Percentiles rank a stretch among this genome's conserved stretches.
These are phyloP conservation scores for Puya raimondii DNA, from an alignment of 176 grass and related monocot genomes.

Conservation along the genomic window DNA sequence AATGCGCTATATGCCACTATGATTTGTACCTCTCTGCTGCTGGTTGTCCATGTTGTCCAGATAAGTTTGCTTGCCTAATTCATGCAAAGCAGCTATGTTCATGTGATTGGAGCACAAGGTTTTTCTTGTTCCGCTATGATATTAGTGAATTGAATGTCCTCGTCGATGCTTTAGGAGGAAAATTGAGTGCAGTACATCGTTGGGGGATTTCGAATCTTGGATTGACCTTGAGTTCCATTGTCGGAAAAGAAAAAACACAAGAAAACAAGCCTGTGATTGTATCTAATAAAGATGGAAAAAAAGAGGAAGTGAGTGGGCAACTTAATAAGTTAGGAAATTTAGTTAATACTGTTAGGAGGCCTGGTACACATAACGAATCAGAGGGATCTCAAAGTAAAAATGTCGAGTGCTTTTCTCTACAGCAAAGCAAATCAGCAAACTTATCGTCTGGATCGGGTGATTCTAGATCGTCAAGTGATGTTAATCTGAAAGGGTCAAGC, in stretches of 20 bases:
- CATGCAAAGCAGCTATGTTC: conserved; percentile 65
- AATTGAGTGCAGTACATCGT: conserved; percentile 27
- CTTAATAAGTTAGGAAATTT: conserved; percentile 25
- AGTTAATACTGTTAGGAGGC: conserved; percentile 32
- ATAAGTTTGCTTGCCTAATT: conserved; percentile 56
- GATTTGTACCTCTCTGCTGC: conserved; percentile 82
- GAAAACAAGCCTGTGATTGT: no score
- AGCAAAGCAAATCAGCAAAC: conserved; percentile 25
- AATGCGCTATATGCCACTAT: conserved; percentile 82
- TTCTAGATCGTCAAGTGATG: conserved; percentile 20
- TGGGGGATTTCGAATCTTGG: conserved; percentile 29
- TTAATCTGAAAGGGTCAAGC: conserved; percentile 20
- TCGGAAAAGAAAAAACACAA: conserved; percentile 11
- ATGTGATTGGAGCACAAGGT: conserved; percentile 45
- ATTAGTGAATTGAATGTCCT: conserved; percentile 59
- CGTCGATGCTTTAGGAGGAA: conserved; percentile 57
- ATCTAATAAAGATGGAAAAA: not conserved
- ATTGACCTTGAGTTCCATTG: conserved; percentile 20
- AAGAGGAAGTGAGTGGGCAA: not conserved
- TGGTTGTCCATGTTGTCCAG: conserved; percentile 59
- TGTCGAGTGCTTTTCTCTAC: conserved; percentile 12
- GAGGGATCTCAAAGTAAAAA: conserved; percentile 19
- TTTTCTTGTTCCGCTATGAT: conserved; percentile 42
- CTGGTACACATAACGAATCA: conserved; percentile 37
- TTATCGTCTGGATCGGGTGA: conserved; percentile 20